These are phyloP conservation scores for Thozetella sp. DNA, from an alignment of 495 filamentous ascomycete species.

Conservation along the genomic window DNA sequence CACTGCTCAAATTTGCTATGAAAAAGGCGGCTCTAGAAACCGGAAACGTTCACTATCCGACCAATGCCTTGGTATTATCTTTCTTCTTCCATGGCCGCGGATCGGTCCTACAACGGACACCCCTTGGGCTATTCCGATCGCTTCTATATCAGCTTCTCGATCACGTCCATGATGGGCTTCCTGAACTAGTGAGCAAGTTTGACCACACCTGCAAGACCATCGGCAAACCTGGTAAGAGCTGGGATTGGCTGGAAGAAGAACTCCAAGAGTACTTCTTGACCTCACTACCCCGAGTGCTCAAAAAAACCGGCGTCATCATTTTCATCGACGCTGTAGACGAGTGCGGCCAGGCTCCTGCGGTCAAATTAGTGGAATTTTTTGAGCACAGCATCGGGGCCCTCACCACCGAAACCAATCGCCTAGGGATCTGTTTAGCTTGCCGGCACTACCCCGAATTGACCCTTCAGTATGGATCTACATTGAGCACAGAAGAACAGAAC, in stretches of 20 bases:
- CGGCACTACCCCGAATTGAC: slow-evolving; percentile 26
- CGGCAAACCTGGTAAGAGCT: background rate
- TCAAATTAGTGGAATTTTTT: slow-evolving; percentile 14
- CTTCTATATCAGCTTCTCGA: background rate
- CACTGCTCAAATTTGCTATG: background rate
- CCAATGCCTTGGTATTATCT: background rate
- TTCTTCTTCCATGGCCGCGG: background rate
- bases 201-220: background rate
- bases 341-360: slow-evolving; percentile 21
- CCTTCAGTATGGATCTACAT: slow-evolving; percentile 13
- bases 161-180: background rate
- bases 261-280: slow-evolving; percentile 1
- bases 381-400: slow-evolving; percentile 5
- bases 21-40: background rate
- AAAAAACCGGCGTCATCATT: slow-evolving; percentile 7
- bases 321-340: slow-evolving; percentile 29
- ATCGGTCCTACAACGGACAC: background rate
- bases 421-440: slow-evolving; percentile 34
- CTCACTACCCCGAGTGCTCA: background rate
- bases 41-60: too few species aligned
- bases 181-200: background rate
- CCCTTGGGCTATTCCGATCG: background rate
- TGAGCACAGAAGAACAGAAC: slow-evolving; percentile 24
- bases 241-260: background rate
- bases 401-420: background rate